phyloP scores from a whole-genome alignment of 2,329 filamentous ascomycete genomes.

The Xenosphaeropsis pyriputrescens region DNA sequence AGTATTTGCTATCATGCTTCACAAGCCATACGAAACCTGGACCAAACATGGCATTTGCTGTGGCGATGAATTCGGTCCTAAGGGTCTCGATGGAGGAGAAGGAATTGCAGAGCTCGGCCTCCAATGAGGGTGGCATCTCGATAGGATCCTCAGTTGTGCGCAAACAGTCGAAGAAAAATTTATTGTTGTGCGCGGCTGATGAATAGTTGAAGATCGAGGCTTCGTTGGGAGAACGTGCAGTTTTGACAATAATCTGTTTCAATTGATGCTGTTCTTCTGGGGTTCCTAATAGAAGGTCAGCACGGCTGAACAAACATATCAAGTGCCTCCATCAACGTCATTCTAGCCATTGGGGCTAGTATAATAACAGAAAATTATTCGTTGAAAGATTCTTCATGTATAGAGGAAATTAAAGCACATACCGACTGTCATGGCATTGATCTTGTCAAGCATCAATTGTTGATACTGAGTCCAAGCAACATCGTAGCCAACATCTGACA shows the following conservation, averaged over 20 bases:
- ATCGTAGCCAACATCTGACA: conserved; percentile 55
- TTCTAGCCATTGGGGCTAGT: too few species aligned
- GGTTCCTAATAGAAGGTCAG: conserved; percentile 6
- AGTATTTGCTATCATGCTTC: conserved; percentile 30
- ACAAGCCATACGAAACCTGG: conserved; percentile 97
- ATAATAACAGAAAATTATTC: too few species aligned
- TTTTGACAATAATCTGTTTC: conserved; percentile 57
- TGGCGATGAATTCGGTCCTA: conserved; percentile 63
- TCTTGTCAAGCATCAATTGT: conserved; percentile 52
- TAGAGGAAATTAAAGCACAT: conserved; percentile 13
- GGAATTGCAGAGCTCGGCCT: conserved; percentile 43
- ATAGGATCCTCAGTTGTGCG: conserved; percentile 29
- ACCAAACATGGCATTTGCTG: conserved; percentile 84
- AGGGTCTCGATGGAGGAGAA: conserved; percentile 80
- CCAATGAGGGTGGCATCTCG: conserved; percentile 40
- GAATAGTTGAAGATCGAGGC: conserved; percentile 90
- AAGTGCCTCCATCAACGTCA: too few species aligned
- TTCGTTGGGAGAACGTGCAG: conserved; percentile 62
- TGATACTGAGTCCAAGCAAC: conserved; percentile 80
- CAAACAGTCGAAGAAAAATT: conserved; percentile 55
- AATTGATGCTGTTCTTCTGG: conserved; percentile 12
- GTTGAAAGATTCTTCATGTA: too few species aligned
- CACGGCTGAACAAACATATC: not conserved
- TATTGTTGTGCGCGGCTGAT: conserved; percentile 88
- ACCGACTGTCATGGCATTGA: conserved; percentile 66